Conservation (phyloP, 768 basidiomycete species). For the Chalciporus piperatus region DNA sequence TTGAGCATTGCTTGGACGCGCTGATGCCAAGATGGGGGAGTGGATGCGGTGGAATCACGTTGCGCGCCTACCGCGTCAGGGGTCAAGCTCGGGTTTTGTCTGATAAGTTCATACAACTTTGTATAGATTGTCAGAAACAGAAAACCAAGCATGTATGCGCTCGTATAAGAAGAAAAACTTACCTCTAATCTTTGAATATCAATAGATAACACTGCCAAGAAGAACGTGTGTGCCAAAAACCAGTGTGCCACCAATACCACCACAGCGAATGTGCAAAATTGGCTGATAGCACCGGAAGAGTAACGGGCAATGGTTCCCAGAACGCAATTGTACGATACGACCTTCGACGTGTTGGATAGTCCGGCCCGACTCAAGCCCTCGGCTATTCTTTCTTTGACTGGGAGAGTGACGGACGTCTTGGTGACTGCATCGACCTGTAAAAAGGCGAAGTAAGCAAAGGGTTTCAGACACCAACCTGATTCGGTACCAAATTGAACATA, state of each 20-base stretch:
- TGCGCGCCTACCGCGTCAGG: conserved; percentile 37
- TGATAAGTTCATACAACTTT: conserved; percentile 82
- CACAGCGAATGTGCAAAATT: conserved; percentile 91
- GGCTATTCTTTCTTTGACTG: conserved; percentile 90
- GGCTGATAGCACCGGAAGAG: conserved; percentile 77
- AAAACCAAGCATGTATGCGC: background rate
- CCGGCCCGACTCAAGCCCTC: conserved; percentile 87
- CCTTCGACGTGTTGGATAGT: conserved; percentile 88
- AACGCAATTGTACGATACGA: conserved; percentile 80
- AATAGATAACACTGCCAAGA: conserved; percentile 90
- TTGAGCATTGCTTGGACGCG: conserved; percentile 46
- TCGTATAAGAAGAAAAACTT: conserved; percentile 17
- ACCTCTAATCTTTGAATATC: conserved; percentile 93
- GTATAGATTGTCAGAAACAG: conserved; percentile 16
- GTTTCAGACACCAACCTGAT: conserved; percentile 4
- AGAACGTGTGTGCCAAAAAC: conserved; percentile 96
- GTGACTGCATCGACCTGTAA: conserved; percentile 79
- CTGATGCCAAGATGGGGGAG: conserved; percentile 33
- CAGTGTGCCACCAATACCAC: conserved; percentile 95
- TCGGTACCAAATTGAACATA: conserved; percentile 87
- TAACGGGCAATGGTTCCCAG: conserved; percentile 74
- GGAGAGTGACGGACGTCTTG: conserved; percentile 78
- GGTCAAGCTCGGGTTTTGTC: conserved; percentile 60
- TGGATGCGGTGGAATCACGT: conserved; percentile 22
- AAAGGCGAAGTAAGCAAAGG: conserved; percentile 24